Conservation (phyloP, 2,329 filamentous ascomycete genomes). For the Penicillium nordicum region DNA sequence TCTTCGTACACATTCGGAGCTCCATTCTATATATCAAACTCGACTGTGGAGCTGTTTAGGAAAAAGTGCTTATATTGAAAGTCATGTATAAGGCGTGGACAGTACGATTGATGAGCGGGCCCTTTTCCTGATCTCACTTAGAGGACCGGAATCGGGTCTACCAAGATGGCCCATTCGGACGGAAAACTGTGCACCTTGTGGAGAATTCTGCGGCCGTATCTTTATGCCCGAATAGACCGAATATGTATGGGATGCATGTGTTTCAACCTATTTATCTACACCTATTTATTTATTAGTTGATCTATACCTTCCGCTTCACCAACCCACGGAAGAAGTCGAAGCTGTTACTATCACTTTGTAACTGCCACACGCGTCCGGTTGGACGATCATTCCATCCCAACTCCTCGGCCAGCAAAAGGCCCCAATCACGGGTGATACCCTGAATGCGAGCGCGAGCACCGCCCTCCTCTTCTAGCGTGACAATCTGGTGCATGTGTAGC, state of each 20-base stretch:
- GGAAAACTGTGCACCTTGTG: neutral
- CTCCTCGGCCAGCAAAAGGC: slow-evolving; percentile 80
- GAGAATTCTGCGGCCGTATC: neutral
- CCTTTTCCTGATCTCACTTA: neutral
- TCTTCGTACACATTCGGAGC: neutral
- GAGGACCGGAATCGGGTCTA: neutral
- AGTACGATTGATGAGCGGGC: neutral
- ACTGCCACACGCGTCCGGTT: slow-evolving; percentile 73
- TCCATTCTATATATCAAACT: neutral
- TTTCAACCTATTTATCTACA: neutral
- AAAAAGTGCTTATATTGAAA: neutral
- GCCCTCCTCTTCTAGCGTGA: slow-evolving; percentile 75
- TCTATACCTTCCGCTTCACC: slow-evolving; percentile 70
- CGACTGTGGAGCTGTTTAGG: too few species aligned
- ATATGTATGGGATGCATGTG: neutral
- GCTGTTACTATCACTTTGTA: slow-evolving; percentile 96
- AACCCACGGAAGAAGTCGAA: slow-evolving; percentile 96
- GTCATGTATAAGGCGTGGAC: neutral
- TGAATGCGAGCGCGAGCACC: slow-evolving; percentile 71
- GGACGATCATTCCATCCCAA: slow-evolving; percentile 66
- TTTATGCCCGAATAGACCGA: neutral
- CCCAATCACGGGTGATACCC: slow-evolving; percentile 90
- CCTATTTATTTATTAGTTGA: neutral
- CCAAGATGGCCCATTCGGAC: neutral
- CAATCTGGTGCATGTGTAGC: slow-evolving; percentile 75